Base-by-base conservation (phyloP, 2,329 filamentous ascomycete genomes). In the Fusarium neocosmosporiellum region DNA sequence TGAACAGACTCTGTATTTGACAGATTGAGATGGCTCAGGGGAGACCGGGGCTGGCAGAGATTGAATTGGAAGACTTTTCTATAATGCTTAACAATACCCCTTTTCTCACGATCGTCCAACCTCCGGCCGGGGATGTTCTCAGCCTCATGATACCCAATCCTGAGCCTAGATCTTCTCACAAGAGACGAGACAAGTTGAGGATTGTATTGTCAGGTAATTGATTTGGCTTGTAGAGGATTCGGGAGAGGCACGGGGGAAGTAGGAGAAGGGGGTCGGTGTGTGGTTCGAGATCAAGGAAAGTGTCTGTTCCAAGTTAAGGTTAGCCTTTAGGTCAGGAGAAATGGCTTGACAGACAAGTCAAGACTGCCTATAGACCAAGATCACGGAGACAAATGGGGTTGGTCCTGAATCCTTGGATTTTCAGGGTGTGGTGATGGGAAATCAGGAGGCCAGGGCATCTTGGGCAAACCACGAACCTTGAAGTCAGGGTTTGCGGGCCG, bases 181-280 rank as follows among this genome's bases (percentile, higher is more conserved):
- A n/a, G 24, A 2, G 5, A 18, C 4, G 5, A n/a, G 7, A 43
- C 22, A 24, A 13, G 2, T 8, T 13, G 39, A 22, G 13, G 7
- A 16, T 43, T 7, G 6, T 4, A 7, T 22, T 13, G 7, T 46
- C n/a, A n/a, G n/a, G n/a, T n/a, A n/a, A n/a, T n/a, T 34, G 2
- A 11, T 34, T 34, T 34, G 33, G 10, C 2, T 5, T 29, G 43
- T 27, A n/a, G 18, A 8, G 0, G 5, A n/a, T 14, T 2, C n/a
- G 18, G 18, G 4, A 7, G 24, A 7, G 1, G 16, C 2, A 29
- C 3, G 16, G 10, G 3, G 2, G 18, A 29, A 4, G 10, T 2
- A 11, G 24, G 46, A 13, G 29, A 34, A n/a, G 6, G 24, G 4
- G 46, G 16, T n/a, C 46, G 46, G 16, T 18, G 9, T 13, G 16